phyloP scores from a whole-genome alignment of 768 basidiomycete species.

The Russula olivacea region DNA sequence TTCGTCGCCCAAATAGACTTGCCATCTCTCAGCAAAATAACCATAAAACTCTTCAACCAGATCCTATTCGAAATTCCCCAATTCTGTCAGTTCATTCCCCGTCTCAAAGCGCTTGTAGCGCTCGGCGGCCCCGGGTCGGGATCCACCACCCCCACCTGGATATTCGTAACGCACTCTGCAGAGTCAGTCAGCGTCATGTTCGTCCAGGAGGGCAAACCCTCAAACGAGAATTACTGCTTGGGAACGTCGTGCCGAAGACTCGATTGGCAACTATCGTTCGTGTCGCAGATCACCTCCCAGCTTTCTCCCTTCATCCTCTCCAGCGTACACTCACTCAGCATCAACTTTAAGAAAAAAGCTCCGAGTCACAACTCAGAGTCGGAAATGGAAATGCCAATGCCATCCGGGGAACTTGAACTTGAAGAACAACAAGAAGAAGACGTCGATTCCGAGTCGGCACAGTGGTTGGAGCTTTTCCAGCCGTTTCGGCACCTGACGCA shows the following conservation, averaged over 20 bases:
- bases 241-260: not conserved
- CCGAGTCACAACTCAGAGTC: no score
- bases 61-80: slow-evolving; percentile 3
- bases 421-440: not conserved
- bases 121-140: no score
- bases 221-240: not conserved
- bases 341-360: not conserved
- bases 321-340: not conserved
- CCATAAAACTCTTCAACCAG: not conserved
- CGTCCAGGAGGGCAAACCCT: no score
- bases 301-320: not conserved
- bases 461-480: slow-evolving; percentile 7
- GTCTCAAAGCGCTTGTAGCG: not conserved
- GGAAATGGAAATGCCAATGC: no score
- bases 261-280: slow-evolving; percentile 7
- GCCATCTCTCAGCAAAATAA: not conserved
- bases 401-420: no score
- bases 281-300: not conserved
- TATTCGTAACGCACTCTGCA: not conserved
- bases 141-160: not conserved
- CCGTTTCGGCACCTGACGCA: not conserved
- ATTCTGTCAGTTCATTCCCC: not conserved
- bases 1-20: not conserved
- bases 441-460: not conserved
- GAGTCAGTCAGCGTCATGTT: not conserved